Base-by-base conservation (phyloP, 345 rosid species). In the Citrus unshiu region DNA sequence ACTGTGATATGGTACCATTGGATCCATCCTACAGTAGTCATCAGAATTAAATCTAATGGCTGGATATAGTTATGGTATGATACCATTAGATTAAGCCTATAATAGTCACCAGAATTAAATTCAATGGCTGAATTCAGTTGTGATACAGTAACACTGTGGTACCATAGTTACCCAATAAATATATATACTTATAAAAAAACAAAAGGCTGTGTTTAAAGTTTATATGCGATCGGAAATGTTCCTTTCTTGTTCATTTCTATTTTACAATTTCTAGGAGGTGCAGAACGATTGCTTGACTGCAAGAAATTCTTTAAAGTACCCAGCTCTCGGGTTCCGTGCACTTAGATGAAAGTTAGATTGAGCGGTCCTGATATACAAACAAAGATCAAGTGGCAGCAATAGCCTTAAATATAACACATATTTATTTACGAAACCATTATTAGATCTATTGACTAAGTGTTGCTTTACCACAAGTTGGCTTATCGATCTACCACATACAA, bases 111-210 rank as follows among this genome's bases (percentile, higher is more conserved):
- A 27, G 0, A 27, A 27, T 27, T 27, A 2, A 27, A 27, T 27
- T 2, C 0, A 27, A 27, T 27, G 29, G 1, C 2, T 27, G 1
- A 0, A 1, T 27, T 0, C 29, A 27, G 1, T 27, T 27, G 29
- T 27, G 29, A 0, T 27, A 27, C 0, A 0, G 29, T 27, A 27
- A 0, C 29, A 27, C 29, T 27, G 29, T 27, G 29, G 29, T 27
- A 27, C 29, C 29, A 27, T 27, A 27, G 29, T 1, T 27, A 27
- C 29, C 29, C 29, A 27, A 27, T 27, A 27, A 27, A 29, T 29
- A 29, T 29, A 29, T 29, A 29, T 29, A 29, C 30, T 29, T 29
- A 29, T 29, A 29, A 29, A 29, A 29, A 29, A 29, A 29, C 2
- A 27, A 27, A 27, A 27, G 1, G 29, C 2, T 27, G 29, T 27